These are phyloP conservation scores for Hippophae tibetana DNA, from an alignment of 306 rosid genomes.

Conservation along the genomic window DNA sequence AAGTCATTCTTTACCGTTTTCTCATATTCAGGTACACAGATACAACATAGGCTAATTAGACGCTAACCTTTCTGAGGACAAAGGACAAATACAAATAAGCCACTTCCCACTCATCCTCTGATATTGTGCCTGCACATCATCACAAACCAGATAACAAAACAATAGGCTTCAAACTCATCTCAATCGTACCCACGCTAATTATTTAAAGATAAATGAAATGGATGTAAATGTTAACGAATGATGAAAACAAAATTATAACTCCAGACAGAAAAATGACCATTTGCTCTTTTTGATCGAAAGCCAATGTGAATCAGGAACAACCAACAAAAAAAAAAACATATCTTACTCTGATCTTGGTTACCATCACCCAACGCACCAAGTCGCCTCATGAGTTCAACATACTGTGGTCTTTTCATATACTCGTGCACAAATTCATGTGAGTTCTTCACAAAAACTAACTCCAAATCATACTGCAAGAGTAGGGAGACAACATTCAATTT, in stretches of 20 bases:
- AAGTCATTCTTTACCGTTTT: no score
- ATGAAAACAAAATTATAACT: neutral
- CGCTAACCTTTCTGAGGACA: slow-evolving; percentile 47
- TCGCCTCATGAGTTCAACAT: slow-evolving; percentile 80
- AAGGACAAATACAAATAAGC: slow-evolving; percentile 56
- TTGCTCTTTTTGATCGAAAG: neutral
- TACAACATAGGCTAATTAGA: neutral
- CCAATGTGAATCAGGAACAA: neutral
- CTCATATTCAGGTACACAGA: no score
- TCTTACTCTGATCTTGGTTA: slow-evolving; percentile 75
- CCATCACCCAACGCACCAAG: slow-evolving; percentile 98
- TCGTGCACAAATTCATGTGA: slow-evolving; percentile 76
- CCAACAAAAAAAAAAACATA: neutral
- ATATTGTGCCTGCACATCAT: slow-evolving; percentile 41
- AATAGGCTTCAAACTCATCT: neutral
- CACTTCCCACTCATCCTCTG: slow-evolving; percentile 64
- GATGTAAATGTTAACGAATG: neutral
- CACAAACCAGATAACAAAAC: neutral
- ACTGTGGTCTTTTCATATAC: slow-evolving; percentile 67
- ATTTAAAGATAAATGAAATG: neutral
- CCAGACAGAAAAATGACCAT: no score
- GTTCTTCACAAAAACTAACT: slow-evolving; percentile 76
- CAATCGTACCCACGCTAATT: neutral
- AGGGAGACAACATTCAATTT: no score
- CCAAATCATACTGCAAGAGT: slow-evolving; percentile 66